Conservation (phyloP, 139 green algal species). For the Micractinium sp. region DNA sequence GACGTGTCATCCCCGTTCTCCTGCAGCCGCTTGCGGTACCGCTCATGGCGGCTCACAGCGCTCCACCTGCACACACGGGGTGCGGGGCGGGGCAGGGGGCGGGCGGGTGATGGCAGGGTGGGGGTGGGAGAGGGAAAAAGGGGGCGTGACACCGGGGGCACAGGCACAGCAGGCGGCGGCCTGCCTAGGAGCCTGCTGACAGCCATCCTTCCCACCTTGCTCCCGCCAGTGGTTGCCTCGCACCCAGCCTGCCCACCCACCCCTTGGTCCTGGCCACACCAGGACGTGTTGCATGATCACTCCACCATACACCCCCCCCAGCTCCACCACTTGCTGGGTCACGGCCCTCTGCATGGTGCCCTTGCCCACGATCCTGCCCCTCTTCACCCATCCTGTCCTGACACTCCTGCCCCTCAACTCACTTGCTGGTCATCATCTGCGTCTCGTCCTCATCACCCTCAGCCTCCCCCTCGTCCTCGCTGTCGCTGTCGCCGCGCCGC, state of each 20-base stretch:
- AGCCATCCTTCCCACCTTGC: background rate
- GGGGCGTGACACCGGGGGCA: background rate
- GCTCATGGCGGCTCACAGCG: conserved; percentile 65
- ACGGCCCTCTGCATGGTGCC: too few species aligned
- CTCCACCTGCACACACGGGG: conserved; percentile 64
- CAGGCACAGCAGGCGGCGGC: background rate
- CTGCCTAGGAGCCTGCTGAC: background rate
- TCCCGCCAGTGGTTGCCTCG: background rate
- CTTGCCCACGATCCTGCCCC: too few species aligned
- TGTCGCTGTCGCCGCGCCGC: conserved; percentile 21
- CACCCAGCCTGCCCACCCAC: too few species aligned
- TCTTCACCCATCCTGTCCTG: background rate
- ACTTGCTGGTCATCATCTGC: conserved; percentile 64
- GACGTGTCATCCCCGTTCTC: conserved; percentile 59
- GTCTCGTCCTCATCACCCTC: conserved; percentile 56
- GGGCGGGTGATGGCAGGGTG: background rate
- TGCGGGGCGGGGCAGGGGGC: background rate
- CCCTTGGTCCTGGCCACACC: too few species aligned
- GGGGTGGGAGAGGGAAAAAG: background rate
- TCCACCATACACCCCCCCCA: too few species aligned
- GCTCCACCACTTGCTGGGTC: too few species aligned
- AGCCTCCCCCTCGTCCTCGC: conserved; percentile 36
- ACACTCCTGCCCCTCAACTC: background rate
- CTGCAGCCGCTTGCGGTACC: conserved; percentile 77
- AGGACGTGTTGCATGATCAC: too few species aligned